phyloP scores from a whole-genome alignment of 2,329 filamentous ascomycete genomes.

The Tricladium varicosporioides region DNA sequence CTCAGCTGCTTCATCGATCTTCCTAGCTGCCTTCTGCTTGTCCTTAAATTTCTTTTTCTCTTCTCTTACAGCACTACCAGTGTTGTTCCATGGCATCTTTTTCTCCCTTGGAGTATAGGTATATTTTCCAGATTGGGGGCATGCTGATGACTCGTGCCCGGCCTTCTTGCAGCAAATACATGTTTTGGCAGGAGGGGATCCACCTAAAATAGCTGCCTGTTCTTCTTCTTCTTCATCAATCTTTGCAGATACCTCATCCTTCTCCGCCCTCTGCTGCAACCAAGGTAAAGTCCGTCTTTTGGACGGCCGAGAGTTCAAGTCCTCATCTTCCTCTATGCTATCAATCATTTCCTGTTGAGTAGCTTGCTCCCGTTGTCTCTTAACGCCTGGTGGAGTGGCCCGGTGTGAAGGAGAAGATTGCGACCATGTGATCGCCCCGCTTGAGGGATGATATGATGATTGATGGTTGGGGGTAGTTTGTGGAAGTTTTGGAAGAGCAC shows the following conservation, averaged over 20 bases:
- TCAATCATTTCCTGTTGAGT: constrained; percentile 5
- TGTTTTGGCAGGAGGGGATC: constrained; percentile 14
- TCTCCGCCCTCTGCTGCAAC: constrained; percentile 31
- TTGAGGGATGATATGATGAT: constrained; percentile 22
- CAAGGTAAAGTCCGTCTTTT: constrained; percentile 37
- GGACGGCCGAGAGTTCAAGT: constrained; percentile 31
- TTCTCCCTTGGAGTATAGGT: constrained; percentile 32
- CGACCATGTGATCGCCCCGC: constrained; percentile 34
- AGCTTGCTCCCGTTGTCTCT: constrained; percentile 16
- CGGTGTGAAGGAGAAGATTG: constrained; percentile 49
- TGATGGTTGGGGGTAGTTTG: constrained; percentile 3
- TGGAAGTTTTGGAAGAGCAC: constrained; percentile 10
- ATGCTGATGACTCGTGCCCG: constrained; percentile 21
- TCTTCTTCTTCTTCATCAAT: constrained; percentile 21
- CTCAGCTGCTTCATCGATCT: constrained; percentile 42
- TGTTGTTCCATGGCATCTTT: constrained; percentile 66
- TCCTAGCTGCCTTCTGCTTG: constrained; percentile 50
- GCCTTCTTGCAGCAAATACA: constrained; percentile 22
- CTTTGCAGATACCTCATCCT: constrained; percentile 25
- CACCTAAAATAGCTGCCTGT: constrained; percentile 9
- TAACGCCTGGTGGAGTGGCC: constrained; percentile 30
- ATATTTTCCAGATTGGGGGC: constrained; percentile 17
- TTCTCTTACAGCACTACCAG: constrained; percentile 74
- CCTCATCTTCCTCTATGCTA: constrained; percentile 14
- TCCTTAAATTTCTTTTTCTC: constrained; percentile 71